Conservation (phyloP, 306 rosid species). For the Begonia loranthoides region DNA sequence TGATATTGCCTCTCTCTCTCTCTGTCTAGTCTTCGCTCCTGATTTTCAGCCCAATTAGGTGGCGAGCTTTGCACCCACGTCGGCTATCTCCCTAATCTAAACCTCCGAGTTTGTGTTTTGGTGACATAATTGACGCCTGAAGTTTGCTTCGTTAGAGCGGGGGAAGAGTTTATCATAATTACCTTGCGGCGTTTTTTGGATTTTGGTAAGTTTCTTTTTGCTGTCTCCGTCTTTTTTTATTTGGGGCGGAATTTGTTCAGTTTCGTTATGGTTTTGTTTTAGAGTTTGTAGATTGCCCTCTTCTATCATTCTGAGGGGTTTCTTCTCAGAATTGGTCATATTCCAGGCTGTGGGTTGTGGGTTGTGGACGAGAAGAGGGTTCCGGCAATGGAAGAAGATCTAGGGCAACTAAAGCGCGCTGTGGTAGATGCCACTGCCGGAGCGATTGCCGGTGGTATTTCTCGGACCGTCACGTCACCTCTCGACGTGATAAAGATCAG, state of each 20-base stretch:
- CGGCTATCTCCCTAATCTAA: too few species aligned
- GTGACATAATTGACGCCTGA: too few species aligned
- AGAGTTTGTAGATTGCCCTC: too few species aligned
- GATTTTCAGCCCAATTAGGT: background rate
- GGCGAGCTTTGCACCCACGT: background rate
- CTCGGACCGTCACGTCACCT: slow-evolving; percentile 84
- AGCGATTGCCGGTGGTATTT: slow-evolving; percentile 71
- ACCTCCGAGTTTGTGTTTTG: too few species aligned
- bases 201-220: too few species aligned
- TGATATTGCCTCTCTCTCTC: background rate
- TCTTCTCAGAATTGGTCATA: background rate
- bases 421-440: slow-evolving; percentile 61
- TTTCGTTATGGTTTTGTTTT: too few species aligned
- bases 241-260: too few species aligned
- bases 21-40: background rate
- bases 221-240: too few species aligned
- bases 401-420: slow-evolving; percentile 54
- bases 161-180: too few species aligned
- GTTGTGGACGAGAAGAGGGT: slow-evolving; percentile 12
- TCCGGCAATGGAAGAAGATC: slow-evolving; percentile 54
- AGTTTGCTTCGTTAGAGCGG: too few species aligned
- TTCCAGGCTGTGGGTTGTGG: slow-evolving; percentile 21
- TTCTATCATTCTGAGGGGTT: too few species aligned
- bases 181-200: too few species aligned
- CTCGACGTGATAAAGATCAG: slow-evolving; percentile 95